Evolutionary conservation across 805 yeast genomes (phyloP), one percentile per base, ranked within the genome.

Genomic region (Ogataea naganishii): DNA sequence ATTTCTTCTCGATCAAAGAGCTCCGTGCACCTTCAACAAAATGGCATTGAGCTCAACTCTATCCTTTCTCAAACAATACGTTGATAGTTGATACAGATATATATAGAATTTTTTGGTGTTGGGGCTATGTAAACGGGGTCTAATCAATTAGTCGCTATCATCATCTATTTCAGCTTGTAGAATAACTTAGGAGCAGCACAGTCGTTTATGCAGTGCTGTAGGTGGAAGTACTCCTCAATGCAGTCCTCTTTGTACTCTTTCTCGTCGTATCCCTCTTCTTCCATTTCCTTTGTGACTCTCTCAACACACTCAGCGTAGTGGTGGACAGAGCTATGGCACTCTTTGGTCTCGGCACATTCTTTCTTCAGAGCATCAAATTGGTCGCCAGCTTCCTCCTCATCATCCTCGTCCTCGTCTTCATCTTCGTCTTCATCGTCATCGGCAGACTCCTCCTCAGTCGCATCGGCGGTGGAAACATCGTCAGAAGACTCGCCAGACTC

Each of bases 211-310:
- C 94, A 84, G 62, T 89, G 96, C 60, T 85, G 85, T 58, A 88
- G 70, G 64, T 92, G 97, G 85, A 89, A 89, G 61, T 82, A 89
- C 64, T 89, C 98, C 64, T 89, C 97, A 39, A 89, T 80, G 71
- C 98, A 89, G 64, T 89, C 96, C 69, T 89, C 98, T 65, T 89
- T 89, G 70, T 84, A 69, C 8, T 68, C 76, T 49, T 71, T 72
- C 35, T 80, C 78, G 18, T 62, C 95, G 57, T 89, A 88, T 46
- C 67, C 94, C 44, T 72, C 80, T 53, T 83, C 88, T 64, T 86
- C 84, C 67, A 68, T 72, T 47, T 77, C 94, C 58, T 78, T 74
- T 42, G 92, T 76, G 42, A 89, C 97, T 69, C 96, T 85, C 64
- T 83, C 96, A 36, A 77, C 77, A 72, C 98, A 89, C 63, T 88